Base-by-base conservation (phyloP, 371 early-diverging fungal species). In the Actinomucor elegans region DNA sequence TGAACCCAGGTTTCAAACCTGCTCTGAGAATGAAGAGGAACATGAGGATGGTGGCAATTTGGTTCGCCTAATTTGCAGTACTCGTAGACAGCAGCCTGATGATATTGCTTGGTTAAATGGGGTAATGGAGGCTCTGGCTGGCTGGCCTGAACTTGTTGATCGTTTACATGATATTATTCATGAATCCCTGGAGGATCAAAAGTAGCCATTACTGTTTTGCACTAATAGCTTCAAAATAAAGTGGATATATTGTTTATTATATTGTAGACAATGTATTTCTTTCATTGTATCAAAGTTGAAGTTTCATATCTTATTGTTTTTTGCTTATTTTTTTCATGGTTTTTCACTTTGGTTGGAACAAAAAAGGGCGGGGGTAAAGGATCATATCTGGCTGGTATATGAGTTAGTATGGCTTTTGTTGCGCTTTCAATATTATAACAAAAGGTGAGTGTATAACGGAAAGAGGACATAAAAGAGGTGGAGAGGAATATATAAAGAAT, bases 1-100 rank as follows among this genome's bases (percentile, higher is more conserved):
- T 17, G 69, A 69, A 27, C 64, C 64, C 5, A 47, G 59, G 14
- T 49, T 63, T 24, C 67, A 67, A 24, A 66, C 58, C 4, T 61
- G 62, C 15, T 29, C 11, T 24, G 58, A 40, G 12, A 23, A 8
- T 8, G 61, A 51, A 4, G 66, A 57, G 27, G 49, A 54, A 0
- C 54, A 53, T 18, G 45, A 29, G 5, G 54, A 45, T 29, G 41
- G 34, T 20, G 62, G 23, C 26, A 21, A 33, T 43, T 49, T 62
- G 27, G 53, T 43, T 20, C 41, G 45, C 6, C 50, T 61, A 4
- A 54, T 72, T 11, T 63, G 64, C 29, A 50, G 62, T 6, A 67
- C 76, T 6, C 55, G 75, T 40, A 56, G 62, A 20, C 61, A 72
- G 20, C 76, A 72, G n/a, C 73, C 76, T 0, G 71, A 76, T 48